Base-by-base conservation (phyloP, 1,139 yeast species). In the Debaryomyces psychrophilus region DNA sequence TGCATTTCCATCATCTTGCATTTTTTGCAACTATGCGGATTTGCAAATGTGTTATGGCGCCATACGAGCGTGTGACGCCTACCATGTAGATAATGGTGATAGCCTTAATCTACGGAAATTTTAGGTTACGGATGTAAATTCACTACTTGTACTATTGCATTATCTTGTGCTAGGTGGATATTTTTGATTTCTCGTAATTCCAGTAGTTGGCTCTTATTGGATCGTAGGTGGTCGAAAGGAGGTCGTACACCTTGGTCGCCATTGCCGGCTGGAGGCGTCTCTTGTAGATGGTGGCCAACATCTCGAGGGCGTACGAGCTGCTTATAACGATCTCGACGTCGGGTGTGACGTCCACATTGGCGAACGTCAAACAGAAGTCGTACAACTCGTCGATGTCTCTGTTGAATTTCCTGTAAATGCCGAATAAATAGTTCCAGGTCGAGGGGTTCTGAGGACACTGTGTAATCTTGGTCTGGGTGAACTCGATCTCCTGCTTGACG, bases 351-450 rank as follows among this genome's bases (percentile, higher is more conserved):
- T 58, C 53, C n/a, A 60, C 38, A 44, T 71, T 64, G 2, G 75
- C 73, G 56, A 74, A 82, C 23, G 64, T 52, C 14, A 55, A 46
- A 25, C 83, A 79, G 45, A 83, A 76, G 0, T 56, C 59, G 48
- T 79, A 71, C 44, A 85, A 63, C 0, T 67, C 71, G 0, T 50
- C 44, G 14, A 76, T 54, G 23, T 64, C 59, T 20, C 56, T 56
- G 4, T 60, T 55, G 41, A 66, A 64, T 37, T 65, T 64, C n/a
- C 69, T 68, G 54, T 75, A 73, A 1, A 89, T 57, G 0, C 95
- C 97, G 14, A 66, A 60, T 29, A 90, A 64, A 59, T 92, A 93
- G 57, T 85, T 85, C 99, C 99, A 93, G 1, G 87, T 69, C n/a
- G 95, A 82, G 41, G 87, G 83, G 60, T 93, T 93, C 44, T 87